Conservation (phyloP, 2,329 filamentous ascomycete species). For the Botryotinia globosa region DNA sequence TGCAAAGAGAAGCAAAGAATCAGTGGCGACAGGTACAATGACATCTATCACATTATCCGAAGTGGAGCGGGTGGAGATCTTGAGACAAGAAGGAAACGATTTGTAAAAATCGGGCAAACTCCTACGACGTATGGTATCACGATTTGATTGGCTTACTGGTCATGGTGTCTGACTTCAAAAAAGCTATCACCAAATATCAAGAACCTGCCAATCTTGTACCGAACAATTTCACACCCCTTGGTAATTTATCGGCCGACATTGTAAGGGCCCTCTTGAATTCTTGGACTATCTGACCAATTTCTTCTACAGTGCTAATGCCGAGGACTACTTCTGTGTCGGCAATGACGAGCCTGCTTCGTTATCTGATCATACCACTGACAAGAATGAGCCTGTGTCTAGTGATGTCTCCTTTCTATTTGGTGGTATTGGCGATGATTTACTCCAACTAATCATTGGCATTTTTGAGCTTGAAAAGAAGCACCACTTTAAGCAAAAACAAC, state of each 20-base stretch:
- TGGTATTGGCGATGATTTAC: conserved; percentile 23
- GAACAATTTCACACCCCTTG: conserved; percentile 36
- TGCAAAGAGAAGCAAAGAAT: background rate
- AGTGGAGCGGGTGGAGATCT: background rate
- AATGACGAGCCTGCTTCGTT: conserved; percentile 13
- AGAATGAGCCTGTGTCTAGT: background rate
- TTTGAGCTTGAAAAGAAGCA: conserved; percentile 13
- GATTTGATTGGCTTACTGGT: background rate
- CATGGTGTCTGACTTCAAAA: background rate
- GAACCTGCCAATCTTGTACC: background rate
- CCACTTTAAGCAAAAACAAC: background rate
- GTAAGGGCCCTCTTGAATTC: background rate
- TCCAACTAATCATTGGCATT: conserved; percentile 17
- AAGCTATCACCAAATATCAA: conserved; percentile 4
- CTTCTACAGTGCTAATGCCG: background rate
- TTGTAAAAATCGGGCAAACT: background rate
- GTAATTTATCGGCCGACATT: conserved; percentile 20
- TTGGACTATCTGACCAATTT: background rate
- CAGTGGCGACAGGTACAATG: background rate
- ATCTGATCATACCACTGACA: background rate
- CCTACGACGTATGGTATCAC: background rate
- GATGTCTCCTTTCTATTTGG: conserved; percentile 23
- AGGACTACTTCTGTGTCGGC: conserved; percentile 11
- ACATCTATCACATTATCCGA: background rate
- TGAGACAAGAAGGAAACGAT: background rate